Percentiles rank a stretch among this genome's conserved stretches.
phyloP scores from a whole-genome alignment of 2,329 filamentous ascomycete species.

The Exophiala lecanii-corni region DNA sequence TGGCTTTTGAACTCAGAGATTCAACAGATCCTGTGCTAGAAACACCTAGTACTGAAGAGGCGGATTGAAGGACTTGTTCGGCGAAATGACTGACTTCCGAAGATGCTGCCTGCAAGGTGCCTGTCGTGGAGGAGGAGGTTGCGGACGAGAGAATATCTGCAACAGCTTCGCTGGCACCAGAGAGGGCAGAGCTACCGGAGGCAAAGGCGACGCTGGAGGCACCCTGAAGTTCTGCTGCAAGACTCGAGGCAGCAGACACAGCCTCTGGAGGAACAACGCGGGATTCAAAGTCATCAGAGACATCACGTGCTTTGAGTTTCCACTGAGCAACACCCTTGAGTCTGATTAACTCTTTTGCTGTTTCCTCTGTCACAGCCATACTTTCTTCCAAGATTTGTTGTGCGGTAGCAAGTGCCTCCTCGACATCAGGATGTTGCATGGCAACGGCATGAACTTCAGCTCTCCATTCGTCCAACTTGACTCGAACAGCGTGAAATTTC shows the following conservation, averaged over 20 bases:
- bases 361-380: constrained; percentile 72
- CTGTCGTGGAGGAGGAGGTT: constrained; percentile 4
- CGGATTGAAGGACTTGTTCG: constrained; percentile 32
- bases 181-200: constrained; percentile 27
- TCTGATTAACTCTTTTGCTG: constrained; percentile 72
- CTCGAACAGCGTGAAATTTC: constrained; percentile 85
- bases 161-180: constrained; percentile 30
- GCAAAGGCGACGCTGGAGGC: constrained; percentile 22
- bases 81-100: constrained; percentile 7
- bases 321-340: constrained; percentile 79
- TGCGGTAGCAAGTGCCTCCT: constrained; percentile 62
- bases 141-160: constrained; percentile 16
- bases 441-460: constrained; percentile 73
- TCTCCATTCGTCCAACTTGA: constrained; percentile 78
- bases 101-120: constrained; percentile 3
- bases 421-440: constrained; percentile 66
- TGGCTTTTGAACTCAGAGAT: constrained; percentile 8
- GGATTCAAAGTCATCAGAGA: constrained; percentile 72
- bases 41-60: neutral
- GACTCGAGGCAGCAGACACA: constrained; percentile 31
- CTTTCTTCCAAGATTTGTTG: constrained; percentile 69
- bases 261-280: constrained; percentile 58
- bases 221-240: constrained; percentile 25
- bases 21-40: neutral
- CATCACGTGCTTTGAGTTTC: constrained; percentile 74